Evolutionary conservation across 2,329 filamentous ascomycete species (phyloP), one percentile per base, ranked within the genome.

Genomic region (Phialophora verrucosa): DNA sequence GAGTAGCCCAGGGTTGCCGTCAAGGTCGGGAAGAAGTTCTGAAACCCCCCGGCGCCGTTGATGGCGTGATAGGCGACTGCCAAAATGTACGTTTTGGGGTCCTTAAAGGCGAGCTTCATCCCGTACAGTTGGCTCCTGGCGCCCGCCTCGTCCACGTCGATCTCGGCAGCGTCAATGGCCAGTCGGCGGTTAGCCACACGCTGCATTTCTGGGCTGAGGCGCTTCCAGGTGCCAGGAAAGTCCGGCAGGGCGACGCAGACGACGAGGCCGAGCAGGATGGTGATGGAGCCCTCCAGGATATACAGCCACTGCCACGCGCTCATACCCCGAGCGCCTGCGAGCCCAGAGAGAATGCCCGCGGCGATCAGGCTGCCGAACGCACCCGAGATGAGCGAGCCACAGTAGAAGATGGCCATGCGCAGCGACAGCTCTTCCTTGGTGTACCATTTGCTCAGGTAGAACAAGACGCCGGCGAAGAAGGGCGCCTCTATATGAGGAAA

Each of bases 361-460:
- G 44, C 20, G 44, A 49, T 49, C 44, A 49, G 20, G 44, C 44
- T 23, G 44, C 17, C 14, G 20, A 49, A 17, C 23, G 44, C 20
- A 49, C 17, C 44, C 20, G 87, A 82, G 69, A 87, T 81, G 72
- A 86, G 87, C 31, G 31, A 32, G 2, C 85, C 84, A 69, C 84
- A 84, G 75, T 87, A 87, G 29, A 88, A 23, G 14, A 49, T 49
- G 44, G 44, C 47, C 29, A 47, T 62, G 6, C 59, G 44, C 29
- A 62, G 51, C 4, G 29, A 44, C 20, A 60, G 44, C 55, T 76
- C 74, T 27, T 74, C 69, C 11, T 87, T 81, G 1, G 87, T 89
- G 75, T 90, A 90, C 83, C 87, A 90, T 70, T 88, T 87, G 0
- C 85, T 88, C 20, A 90, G 80, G 53, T 89, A 85, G 49, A 89